Evolutionary conservation across 768 basidiomycete genomes (phyloP).

Genomic region (Hericium alpestre): DNA sequence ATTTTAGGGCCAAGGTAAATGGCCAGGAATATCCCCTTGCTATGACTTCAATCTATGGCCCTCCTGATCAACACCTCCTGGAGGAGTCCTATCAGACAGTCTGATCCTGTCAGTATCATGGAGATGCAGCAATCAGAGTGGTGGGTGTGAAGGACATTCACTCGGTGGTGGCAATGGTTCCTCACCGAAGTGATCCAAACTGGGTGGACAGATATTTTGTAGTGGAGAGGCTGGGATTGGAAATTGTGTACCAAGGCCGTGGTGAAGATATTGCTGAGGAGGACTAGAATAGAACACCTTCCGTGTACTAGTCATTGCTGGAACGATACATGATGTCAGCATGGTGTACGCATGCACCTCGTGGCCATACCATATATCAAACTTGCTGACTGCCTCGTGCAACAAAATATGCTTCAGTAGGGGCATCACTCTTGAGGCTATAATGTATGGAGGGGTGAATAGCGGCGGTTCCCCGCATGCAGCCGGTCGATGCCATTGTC

Average conservation of each 20-base stretch:
- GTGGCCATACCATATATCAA: no score
- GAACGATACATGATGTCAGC: no score
- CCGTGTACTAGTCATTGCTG: no score
- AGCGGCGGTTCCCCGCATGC: constrained; percentile 67
- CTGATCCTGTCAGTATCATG: constrained; percentile 2
- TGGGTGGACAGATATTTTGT: background rate
- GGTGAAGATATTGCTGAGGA: background rate
- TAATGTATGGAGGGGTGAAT: no score
- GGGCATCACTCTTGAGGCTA: no score
- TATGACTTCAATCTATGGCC: constrained; percentile 3
- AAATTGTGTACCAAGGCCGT: background rate
- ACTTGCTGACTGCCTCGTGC: no score
- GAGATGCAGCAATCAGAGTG: constrained; percentile 3
- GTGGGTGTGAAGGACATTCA: background rate
- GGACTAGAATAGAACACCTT: background rate
- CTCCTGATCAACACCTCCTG: constrained; percentile 5
- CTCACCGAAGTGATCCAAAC: background rate
- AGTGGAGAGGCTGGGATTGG: background rate
- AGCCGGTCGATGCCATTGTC: constrained; percentile 67
- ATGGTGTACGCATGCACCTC: no score
- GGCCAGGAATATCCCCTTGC: constrained; percentile 3
- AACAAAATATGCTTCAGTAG: no score
- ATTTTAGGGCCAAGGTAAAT: background rate
- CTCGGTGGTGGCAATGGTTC: constrained; percentile 8
- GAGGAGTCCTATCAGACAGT: constrained; percentile 3